Percentiles rank a stretch among this genome's conserved stretches.
phyloP scores from a whole-genome alignment of 768 basidiomycete genomes.

The Kwoniella bestiolae region DNA sequence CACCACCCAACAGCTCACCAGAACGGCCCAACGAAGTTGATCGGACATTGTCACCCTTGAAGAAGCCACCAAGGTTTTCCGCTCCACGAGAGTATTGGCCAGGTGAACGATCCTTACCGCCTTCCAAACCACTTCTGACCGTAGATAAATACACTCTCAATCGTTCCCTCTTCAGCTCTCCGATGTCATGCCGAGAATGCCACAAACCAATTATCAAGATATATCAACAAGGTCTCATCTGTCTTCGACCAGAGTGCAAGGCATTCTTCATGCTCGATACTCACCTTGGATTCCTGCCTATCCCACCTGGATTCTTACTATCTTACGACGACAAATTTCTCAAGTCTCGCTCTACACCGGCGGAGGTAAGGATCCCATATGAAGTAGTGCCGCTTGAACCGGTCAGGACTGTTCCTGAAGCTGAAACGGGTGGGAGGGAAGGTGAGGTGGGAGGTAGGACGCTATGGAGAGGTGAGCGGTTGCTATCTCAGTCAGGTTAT shows the following conservation, averaged over 20 bases:
- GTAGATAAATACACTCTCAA: background rate
- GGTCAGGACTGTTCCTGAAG: conserved; percentile 5
- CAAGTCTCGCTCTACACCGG: conserved; percentile 1
- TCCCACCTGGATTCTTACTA: conserved; percentile 35
- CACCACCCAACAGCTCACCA: conserved; percentile 24
- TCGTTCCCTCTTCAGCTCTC: background rate
- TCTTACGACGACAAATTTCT: conserved; percentile 27
- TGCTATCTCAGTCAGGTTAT: background rate
- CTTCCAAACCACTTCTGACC: background rate
- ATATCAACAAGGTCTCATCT: conserved; percentile 41
- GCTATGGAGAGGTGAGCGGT: conserved; percentile 20
- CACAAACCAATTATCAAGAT: conserved; percentile 19
- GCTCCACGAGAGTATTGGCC: background rate
- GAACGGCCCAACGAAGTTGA: background rate
- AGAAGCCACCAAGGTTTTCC: background rate
- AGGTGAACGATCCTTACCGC: background rate
- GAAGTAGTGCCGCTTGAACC: conserved; percentile 31
- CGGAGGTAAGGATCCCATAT: conserved; percentile 27
- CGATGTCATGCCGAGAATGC: conserved; percentile 21
- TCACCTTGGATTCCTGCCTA: conserved; percentile 20
- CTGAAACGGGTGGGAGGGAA: conserved; percentile 7
- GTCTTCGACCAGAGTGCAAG: conserved; percentile 29
- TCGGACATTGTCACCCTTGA: background rate
- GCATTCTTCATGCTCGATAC: conserved; percentile 38
- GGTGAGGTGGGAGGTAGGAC: conserved; percentile 17